These are phyloP conservation scores for Phytophthora citricola DNA, from an alignment of 352 stramenopile species.

Conservation along the genomic window DNA sequence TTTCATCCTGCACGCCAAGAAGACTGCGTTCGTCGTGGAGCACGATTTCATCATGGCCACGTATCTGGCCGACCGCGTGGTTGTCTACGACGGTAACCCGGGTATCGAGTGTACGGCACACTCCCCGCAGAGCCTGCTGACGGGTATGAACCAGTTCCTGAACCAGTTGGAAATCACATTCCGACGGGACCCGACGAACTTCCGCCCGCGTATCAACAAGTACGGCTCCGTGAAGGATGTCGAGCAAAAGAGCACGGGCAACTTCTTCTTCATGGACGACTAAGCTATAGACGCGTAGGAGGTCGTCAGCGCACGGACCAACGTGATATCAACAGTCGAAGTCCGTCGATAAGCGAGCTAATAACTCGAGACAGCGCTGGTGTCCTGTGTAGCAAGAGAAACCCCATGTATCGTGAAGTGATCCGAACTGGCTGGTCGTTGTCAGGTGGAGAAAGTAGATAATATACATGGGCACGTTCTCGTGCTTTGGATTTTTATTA, in stretches of 20 bases:
- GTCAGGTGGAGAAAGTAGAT: constrained; percentile 32
- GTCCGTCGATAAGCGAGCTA: constrained; percentile 7
- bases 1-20: constrained; percentile 99
- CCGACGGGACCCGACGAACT: constrained; percentile 99
- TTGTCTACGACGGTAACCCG: constrained; percentile 96
- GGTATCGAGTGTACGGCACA: constrained; percentile 98
- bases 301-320: constrained; percentile 21
- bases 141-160: constrained; percentile 99
- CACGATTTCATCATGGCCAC: constrained; percentile 99
- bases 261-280: constrained; percentile 99
- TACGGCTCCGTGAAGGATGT: constrained; percentile 97
- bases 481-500: constrained; percentile 36
- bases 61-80: constrained; percentile 97
- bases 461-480: constrained; percentile 35
- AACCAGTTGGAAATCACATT: constrained; percentile 99
- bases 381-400: constrained; percentile 14
- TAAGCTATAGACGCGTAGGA: constrained; percentile 54
- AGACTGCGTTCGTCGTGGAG: constrained; percentile 99
- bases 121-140: constrained; percentile 94
- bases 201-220: constrained; percentile 97
- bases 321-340: constrained; percentile 7
- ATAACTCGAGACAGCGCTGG: constrained; percentile 7
- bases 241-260: constrained; percentile 97
- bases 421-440: constrained; percentile 1
- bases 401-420: constrained; percentile 20